These are phyloP conservation scores for Grosmannia serpens DNA, from an alignment of 2,329 filamentous ascomycete species.

Conservation along the genomic window DNA sequence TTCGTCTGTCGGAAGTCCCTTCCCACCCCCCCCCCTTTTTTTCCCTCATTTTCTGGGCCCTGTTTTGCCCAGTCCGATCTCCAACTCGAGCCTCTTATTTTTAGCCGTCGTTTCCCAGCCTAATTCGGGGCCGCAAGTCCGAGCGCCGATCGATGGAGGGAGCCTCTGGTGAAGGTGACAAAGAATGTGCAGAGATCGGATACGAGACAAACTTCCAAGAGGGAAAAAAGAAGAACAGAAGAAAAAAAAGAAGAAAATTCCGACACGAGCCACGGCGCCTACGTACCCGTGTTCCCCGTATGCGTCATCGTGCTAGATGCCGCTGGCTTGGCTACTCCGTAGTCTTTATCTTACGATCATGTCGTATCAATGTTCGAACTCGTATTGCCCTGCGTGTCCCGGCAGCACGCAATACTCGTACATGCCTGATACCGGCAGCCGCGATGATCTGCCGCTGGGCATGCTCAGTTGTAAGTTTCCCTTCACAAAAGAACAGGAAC, in stretches of 20 bases:
- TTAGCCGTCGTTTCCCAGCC: neutral
- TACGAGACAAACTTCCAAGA: too few species aligned
- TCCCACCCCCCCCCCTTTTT: neutral
- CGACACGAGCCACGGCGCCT: too few species aligned
- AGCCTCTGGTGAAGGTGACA: neutral
- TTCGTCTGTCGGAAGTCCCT: neutral
- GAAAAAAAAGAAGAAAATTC: too few species aligned
- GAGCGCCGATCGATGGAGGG: neutral
- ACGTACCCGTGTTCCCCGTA: neutral
- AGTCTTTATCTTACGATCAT: neutral
- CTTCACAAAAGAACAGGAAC: too few species aligned
- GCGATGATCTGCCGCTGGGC: too few species aligned
- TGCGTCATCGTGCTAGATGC: neutral
- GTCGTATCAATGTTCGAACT: too few species aligned
- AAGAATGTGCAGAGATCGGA: too few species aligned
- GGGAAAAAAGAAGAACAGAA: too few species aligned
- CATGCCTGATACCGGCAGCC: too few species aligned
- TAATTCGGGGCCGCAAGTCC: neutral
- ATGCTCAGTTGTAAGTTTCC: too few species aligned
- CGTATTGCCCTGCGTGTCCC: too few species aligned
- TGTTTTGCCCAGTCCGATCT: neutral
- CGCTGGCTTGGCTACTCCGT: neutral
- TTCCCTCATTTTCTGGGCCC: neutral
- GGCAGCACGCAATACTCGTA: too few species aligned
- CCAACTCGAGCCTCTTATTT: neutral